These are phyloP conservation scores for Combretum micranthum DNA, from an alignment of 345 rosid species.

Conservation along the genomic window DNA sequence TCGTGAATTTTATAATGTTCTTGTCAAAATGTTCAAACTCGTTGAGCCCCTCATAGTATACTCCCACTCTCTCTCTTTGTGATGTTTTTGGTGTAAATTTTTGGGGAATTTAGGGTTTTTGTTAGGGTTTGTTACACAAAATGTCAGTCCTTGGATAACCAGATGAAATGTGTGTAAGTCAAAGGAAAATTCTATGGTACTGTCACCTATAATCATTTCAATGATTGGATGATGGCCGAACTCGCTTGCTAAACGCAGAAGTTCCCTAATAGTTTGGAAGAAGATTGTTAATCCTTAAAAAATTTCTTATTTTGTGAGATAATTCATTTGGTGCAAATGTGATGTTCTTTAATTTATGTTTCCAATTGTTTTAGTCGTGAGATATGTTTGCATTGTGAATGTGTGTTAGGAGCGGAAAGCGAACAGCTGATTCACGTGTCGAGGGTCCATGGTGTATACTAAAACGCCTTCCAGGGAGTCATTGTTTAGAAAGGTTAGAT, in stretches of 20 bases:
- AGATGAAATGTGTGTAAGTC: no score
- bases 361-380: neutral
- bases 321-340: neutral
- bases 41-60: slow-evolving; percentile 81
- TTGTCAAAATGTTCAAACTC: slow-evolving; percentile 88
- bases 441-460: slow-evolving; percentile 84
- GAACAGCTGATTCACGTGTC: slow-evolving; percentile 71
- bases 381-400: neutral
- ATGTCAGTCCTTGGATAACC: no score
- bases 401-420: slow-evolving; percentile 62
- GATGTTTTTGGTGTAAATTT: neutral
- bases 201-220: no score
- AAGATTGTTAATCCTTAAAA: no score
- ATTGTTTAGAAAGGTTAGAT: slow-evolving; percentile 46
- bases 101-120: neutral
- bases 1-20: slow-evolving; percentile 73
- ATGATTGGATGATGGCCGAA: no score
- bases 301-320: no score
- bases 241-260: no score
- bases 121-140: neutral
- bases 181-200: no score
- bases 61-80: slow-evolving; percentile 6
- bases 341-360: neutral
- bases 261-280: no score
- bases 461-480: slow-evolving; percentile 94